These are phyloP conservation scores for Penicillium hordei DNA, from an alignment of 2,329 filamentous ascomycete species.

Conservation along the genomic window DNA sequence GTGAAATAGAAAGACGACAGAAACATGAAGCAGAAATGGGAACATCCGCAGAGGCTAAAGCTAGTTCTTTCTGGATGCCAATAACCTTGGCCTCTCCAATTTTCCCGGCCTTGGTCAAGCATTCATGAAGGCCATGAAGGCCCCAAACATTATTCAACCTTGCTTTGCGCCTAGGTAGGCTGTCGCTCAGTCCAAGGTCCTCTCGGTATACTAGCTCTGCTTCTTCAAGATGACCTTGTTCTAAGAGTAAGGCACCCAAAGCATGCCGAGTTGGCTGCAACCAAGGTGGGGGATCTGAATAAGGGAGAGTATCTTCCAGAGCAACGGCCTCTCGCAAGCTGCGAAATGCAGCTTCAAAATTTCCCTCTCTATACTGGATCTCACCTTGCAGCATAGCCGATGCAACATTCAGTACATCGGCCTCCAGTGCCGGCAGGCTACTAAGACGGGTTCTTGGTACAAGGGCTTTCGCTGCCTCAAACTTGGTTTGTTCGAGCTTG, in stretches of 20 bases:
- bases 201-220: background rate
- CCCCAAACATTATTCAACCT: slow-evolving; percentile 6
- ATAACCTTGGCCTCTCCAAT: background rate
- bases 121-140: slow-evolving; percentile 4
- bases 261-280: slow-evolving; percentile 2
- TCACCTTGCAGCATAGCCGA: slow-evolving; percentile 69
- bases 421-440: background rate
- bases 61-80: background rate
- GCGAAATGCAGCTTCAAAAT: slow-evolving; percentile 59
- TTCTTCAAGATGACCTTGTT: background rate
- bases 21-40: background rate
- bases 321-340: slow-evolving; percentile 57
- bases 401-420: slow-evolving; percentile 33
- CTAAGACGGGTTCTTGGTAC: background rate
- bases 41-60: background rate
- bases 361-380: slow-evolving; percentile 63
- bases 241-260: background rate
- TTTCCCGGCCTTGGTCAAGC: slow-evolving; percentile 10
- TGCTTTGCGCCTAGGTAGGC: background rate
- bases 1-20: background rate
- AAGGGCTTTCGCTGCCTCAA: background rate
- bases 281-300: background rate
- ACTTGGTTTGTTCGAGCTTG: background rate
- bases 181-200: background rate
- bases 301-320: slow-evolving; percentile 52